Percentiles rank a stretch among this genome's conserved stretches.
Conservation (phyloP, 352 stramenopile genomes). For the Phytophthora chlamydospora region DNA sequence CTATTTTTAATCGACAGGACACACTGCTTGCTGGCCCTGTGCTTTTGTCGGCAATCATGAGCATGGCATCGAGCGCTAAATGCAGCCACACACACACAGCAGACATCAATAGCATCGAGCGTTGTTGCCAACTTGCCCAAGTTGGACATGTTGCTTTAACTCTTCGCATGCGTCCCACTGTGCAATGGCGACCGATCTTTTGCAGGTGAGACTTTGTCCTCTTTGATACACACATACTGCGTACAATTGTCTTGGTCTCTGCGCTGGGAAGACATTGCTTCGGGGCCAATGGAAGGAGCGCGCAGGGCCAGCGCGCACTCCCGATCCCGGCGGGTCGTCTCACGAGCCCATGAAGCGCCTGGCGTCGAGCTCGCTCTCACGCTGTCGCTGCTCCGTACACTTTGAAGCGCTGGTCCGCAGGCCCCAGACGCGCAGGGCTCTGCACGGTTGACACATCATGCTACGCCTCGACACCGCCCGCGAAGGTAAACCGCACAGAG, state of each 20-base stretch:
- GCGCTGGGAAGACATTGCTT: neutral
- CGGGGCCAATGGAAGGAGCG: constrained; percentile 14
- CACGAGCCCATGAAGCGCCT: constrained; percentile 17
- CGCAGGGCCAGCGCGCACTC: constrained; percentile 3
- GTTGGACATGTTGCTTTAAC: too few relatives aligned
- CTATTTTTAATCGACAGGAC: too few relatives aligned
- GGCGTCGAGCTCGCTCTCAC: constrained; percentile 16
- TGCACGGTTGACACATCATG: constrained; percentile 31
- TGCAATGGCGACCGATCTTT: constrained; percentile 19
- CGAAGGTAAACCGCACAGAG: constrained; percentile 3
- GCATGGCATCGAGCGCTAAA: too few relatives aligned
- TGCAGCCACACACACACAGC: too few relatives aligned
- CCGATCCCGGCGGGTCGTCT: constrained; percentile 13
- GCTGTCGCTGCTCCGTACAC: constrained; percentile 18
- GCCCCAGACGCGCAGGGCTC: constrained; percentile 5
- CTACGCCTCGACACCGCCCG: neutral
- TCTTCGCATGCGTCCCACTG: constrained; percentile 11
- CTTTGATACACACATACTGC: too few relatives aligned
- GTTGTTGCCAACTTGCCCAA: too few relatives aligned
- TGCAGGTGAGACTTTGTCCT: constrained; percentile 8
- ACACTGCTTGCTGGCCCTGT: too few relatives aligned
- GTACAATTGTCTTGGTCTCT: too few relatives aligned
- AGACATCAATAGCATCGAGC: too few relatives aligned
- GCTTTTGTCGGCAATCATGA: too few relatives aligned
- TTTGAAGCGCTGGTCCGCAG: constrained; percentile 11